Evolutionary conservation across 2,329 filamentous ascomycete species (phyloP), one percentile per base, ranked within the genome.

Genomic region (Penicillium sp.): DNA sequence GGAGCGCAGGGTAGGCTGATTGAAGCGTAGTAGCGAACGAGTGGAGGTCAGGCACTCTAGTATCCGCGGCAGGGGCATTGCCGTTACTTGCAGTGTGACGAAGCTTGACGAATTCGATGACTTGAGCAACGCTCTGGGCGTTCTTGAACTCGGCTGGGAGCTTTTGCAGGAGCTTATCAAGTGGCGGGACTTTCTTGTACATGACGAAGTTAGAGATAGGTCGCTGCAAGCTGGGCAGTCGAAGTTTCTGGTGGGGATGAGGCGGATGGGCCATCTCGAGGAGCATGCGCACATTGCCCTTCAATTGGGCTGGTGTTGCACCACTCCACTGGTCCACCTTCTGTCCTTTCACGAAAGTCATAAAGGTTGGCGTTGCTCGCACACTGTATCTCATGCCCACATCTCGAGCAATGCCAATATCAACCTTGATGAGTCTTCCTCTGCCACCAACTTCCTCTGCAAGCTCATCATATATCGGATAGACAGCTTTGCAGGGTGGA

Each of bases 351-450:
- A 92, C 73, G 65, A 92, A 95, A 0, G 90, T 92, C 64, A 94
- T 83, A 65, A 97, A 95, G 0, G 92, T 96, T 0, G 92, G 92
- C 0, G 92, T 96, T 4, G 87, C 87, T 2, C 82, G 80, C 46
- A 96, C 81, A 1, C 79, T 74, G 66, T 88, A 95, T 53, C 79
- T 80, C 38, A 77, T 77, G 22, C 80, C 84, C 43, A 89, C 82
- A 54, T 83, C 82, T 50, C 79, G 81, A 2, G 87, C 85, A 11
- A 79, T 75, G 14, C 84, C 85, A 43, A 90, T 84, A 65, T 97
- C 92, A 11, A 95, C 84, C 66, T 95, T 94, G 73, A 96, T 85
- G 43, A 96, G 81, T 0, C 83, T 75, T 3, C 84, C 86, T 60
- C 86, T 86, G 28, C 81, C 74, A 1, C 82, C 86, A 25, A 86